A percentile compares a stretch with the other conserved stretches of the same genome.
These are phyloP conservation scores for Leucogyrophana mollusca DNA, from an alignment of 768 basidiomycete genomes.

Conservation along the genomic window DNA sequence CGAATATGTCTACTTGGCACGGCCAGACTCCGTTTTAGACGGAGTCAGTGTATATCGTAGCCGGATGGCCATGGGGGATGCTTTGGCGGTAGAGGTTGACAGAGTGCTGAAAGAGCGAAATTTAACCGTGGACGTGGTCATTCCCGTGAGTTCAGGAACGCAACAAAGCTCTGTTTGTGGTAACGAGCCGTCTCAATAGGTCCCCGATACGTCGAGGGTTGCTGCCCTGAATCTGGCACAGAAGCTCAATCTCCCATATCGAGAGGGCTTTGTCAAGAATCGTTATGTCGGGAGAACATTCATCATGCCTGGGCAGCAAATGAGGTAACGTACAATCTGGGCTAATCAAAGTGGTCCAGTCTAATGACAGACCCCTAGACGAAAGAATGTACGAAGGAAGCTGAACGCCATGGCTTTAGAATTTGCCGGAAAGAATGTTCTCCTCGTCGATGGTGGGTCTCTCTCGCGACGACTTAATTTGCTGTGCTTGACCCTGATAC, in stretches of 20 bases:
- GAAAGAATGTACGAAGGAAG: constrained; percentile 92
- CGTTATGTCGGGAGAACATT: constrained; percentile 98
- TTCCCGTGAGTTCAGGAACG: constrained; percentile 59
- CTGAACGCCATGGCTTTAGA: constrained; percentile 99
- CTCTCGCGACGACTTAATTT: background rate
- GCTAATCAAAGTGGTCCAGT: background rate
- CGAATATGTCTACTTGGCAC: constrained; percentile 97
- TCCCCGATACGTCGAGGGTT: constrained; percentile 95
- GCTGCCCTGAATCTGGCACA: constrained; percentile 96
- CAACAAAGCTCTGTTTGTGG: background rate
- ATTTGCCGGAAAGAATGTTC: constrained; percentile 87
- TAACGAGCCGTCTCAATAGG: constrained; percentile 39
- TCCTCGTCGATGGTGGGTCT: constrained; percentile 87
- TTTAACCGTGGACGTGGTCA: constrained; percentile 89
- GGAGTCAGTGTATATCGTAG: constrained; percentile 96
- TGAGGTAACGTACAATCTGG: constrained; percentile 53
- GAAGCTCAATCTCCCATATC: constrained; percentile 83
- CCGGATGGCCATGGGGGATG: constrained; percentile 99
- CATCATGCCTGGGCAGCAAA: constrained; percentile 99
- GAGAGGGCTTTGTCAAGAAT: constrained; percentile 99
- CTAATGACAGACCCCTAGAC: constrained; percentile 42
- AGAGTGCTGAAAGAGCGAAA: constrained; percentile 66
- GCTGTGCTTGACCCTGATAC: constrained; percentile 2
- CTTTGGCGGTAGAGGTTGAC: constrained; percentile 84
- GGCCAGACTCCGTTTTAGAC: constrained; percentile 96